phyloP scores from a whole-genome alignment of 768 basidiomycete genomes.

The Tylopilus balloui region DNA sequence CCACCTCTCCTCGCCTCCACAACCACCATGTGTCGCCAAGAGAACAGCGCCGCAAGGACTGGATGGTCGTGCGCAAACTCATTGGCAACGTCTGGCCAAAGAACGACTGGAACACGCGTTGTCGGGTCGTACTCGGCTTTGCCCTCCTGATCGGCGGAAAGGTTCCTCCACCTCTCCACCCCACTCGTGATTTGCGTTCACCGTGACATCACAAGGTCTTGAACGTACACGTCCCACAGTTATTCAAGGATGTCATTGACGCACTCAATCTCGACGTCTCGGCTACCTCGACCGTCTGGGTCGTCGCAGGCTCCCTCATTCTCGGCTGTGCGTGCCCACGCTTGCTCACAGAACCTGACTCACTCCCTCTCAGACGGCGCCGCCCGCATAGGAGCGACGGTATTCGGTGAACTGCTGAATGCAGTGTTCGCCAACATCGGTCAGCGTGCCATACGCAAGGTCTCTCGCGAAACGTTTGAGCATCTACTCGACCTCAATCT shows the following conservation, averaged over 20 bases:
- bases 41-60: conserved; percentile 74
- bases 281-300: conserved; percentile 75
- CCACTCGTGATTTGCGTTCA: background rate
- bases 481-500: conserved; percentile 89
- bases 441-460: conserved; percentile 89
- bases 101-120: conserved; percentile 75
- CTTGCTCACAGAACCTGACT: background rate
- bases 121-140: conserved; percentile 80
- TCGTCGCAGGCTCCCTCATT: conserved; percentile 85
- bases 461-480: conserved; percentile 92
- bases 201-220: conserved; percentile 56
- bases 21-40: conserved; percentile 18
- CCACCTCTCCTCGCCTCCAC: conserved; percentile 17
- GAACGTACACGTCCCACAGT: conserved; percentile 96
- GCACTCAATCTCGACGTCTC: conserved; percentile 80
- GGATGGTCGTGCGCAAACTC: conserved; percentile 80
- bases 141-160: conserved; percentile 79
- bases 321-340: conserved; percentile 71
- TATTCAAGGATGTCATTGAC: conserved; percentile 93
- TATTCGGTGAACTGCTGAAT: conserved; percentile 90
- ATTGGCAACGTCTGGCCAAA: conserved; percentile 91
- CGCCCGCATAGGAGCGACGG: conserved; percentile 83
- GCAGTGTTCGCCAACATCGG: conserved; percentile 96
- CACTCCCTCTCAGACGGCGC: conserved; percentile 62
- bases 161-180: conserved; percentile 39